These are phyloP conservation scores for Epicoccum nigrum DNA, from an alignment of 2,329 filamentous ascomycete genomes.

Conservation along the genomic window DNA sequence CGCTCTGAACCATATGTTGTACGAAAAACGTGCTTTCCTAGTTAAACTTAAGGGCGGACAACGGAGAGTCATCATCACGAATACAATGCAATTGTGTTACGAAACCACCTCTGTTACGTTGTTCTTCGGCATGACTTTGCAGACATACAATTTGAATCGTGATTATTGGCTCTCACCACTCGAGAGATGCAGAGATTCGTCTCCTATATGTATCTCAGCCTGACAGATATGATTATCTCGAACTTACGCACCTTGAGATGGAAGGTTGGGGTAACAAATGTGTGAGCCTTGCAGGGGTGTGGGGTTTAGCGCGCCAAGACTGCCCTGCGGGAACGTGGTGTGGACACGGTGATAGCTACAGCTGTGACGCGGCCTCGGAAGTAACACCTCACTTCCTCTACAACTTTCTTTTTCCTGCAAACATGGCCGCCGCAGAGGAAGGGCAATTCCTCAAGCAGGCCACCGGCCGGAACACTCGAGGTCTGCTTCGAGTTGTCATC, in stretches of 20 bases:
- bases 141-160: too few relatives aligned
- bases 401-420: slow-evolving; percentile 27
- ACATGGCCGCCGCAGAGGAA: slow-evolving; percentile 49
- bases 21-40: too few relatives aligned
- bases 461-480: slow-evolving; percentile 80
- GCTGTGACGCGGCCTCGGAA: slow-evolving; percentile 46
- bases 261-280: not conserved
- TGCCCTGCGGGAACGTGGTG: slow-evolving; percentile 25
- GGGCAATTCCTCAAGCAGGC: slow-evolving; percentile 73
- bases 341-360: slow-evolving; percentile 35
- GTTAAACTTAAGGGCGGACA: too few relatives aligned
- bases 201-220: too few relatives aligned
- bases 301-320: slow-evolving; percentile 15
- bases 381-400: slow-evolving; percentile 35
- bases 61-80: too few relatives aligned
- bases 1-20: too few relatives aligned
- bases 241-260: not conserved
- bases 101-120: too few relatives aligned
- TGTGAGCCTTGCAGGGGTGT: slow-evolving; percentile 15
- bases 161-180: too few relatives aligned
- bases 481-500: slow-evolving; percentile 87
- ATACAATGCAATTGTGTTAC: too few relatives aligned
- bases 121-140: too few relatives aligned
- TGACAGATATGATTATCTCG: too few relatives aligned
- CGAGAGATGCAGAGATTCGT: too few relatives aligned